These are phyloP conservation scores for Mycena alexandri DNA, from an alignment of 768 basidiomycete species.

Conservation along the genomic window DNA sequence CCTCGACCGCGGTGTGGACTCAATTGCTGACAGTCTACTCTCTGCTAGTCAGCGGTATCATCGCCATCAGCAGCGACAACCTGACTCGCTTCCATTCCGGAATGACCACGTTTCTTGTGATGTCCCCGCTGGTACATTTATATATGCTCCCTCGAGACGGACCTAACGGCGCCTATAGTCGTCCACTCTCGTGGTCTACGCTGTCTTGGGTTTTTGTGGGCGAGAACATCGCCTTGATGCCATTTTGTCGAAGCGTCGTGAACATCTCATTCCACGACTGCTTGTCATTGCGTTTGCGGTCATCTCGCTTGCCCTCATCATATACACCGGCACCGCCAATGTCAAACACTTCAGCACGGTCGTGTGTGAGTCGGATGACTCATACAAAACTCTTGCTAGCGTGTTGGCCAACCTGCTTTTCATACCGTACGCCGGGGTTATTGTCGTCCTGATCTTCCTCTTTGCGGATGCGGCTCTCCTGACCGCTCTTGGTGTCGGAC, in stretches of 20 bases:
- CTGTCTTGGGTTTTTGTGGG: constrained; percentile 22
- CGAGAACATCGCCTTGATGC: constrained; percentile 3
- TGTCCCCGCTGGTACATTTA: constrained; percentile 17
- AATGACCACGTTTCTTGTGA: constrained; percentile 21
- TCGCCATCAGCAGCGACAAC: neutral
- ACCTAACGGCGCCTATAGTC: neutral
- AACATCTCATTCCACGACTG: constrained; percentile 18
- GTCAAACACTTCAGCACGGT: neutral
- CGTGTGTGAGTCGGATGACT: neutral
- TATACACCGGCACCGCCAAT: constrained; percentile 7
- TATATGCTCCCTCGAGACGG: neutral
- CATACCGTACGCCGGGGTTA: constrained; percentile 13
- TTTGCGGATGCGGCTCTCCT: no score
- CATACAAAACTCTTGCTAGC: neutral
- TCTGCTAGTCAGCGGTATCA: constrained; percentile 19
- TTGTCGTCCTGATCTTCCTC: neutral
- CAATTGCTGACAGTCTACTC: constrained; percentile 29
- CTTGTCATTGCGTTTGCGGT: constrained; percentile 7
- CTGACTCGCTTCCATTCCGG: constrained; percentile 22
- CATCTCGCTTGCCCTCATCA: constrained; percentile 3
- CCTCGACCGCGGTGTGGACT: constrained; percentile 19
- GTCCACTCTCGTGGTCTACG: constrained; percentile 13
- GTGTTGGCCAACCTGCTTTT: constrained; percentile 7
- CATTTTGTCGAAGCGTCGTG: constrained; percentile 11
- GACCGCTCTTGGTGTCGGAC: neutral